Evolutionary conservation across 306 rosid species (phyloP), one percentile per base, ranked within the genome.

Genomic region (Urtica urens): DNA sequence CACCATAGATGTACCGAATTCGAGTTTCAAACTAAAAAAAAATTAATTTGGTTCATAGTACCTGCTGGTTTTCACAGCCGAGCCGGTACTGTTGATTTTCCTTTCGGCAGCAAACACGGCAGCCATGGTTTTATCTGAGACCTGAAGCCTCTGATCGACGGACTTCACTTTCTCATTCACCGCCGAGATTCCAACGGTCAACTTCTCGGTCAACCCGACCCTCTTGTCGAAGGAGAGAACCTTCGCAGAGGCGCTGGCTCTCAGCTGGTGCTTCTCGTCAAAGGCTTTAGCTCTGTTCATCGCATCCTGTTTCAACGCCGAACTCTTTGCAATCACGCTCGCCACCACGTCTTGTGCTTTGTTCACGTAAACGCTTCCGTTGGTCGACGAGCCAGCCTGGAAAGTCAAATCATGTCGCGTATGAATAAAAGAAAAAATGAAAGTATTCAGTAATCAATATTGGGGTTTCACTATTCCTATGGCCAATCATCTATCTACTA

Each of bases 261-360:
- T 71, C 63, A 87, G 70, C 43, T 60, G 81, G 76, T 87, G 96
- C 62, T 83, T 87, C 59, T 83, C 96, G 61, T 87, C 96, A 76
- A 87, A 87, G 64, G 96, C 88, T 78, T 87, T 87, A 50, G 96
- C 96, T 70, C 78, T 87, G 74, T 72, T 87, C 65, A 87, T 38
- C 0, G 86, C 94, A 68, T 87, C 96, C 68, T 87, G 94, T 23
- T 80, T 67, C 51, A 87, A 83, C 23, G 94, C 93, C 21, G 87
- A 83, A 61, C 94, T 83, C 66, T 78, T 87, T 0, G 94, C 86
- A 42, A 83, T 62, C 83, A 87, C 52, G 63, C 20, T 73, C 10
- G 82, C 65, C 46, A 87, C 94, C 40, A 55, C 94, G 76, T 69
- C 94, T 39, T 87, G 94, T 54, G 94, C 96, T 73, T 12, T 80